Base-by-base conservation (phyloP, 768 basidiomycete genomes). In the Tylopilus balloui region DNA sequence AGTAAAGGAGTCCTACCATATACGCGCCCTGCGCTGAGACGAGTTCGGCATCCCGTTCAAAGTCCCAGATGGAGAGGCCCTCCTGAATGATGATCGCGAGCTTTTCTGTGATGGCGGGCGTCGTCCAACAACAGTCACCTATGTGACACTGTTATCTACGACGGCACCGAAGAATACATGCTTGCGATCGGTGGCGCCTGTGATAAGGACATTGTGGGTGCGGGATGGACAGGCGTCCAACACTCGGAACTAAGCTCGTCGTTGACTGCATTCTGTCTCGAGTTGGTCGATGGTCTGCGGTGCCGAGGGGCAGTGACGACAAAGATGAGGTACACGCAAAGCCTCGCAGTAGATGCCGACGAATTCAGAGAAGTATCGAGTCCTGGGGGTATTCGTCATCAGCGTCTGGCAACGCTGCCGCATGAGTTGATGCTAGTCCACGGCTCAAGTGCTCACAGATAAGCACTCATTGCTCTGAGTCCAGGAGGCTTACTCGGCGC, bases 1-100 rank as follows among this genome's bases (percentile, higher is more conserved):
- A 40, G 3, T 12, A 21, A 7, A 4, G n/a, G n/a, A n/a, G 17
- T 14, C 53, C 6, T 47, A 64, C 60, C 62, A 64, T 44, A 64
- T 55, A 28, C 62, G 64, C 5, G 62, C 57, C 29, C 27, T 59
- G 36, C 60, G 47, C 57, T 4, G 57, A 52, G 27, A 64, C 57
- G 12, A 64, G 53, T 37, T 59, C 53, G 0, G 53, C 43, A 29
- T 64, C 62, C n/a, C n/a, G 32, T n/a, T 62, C 63, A 27, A 52
- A 64, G 19, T 64, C 57, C 62, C 62, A 64, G 14, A 52, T 17
- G n/a, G 57, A 57, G 10, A 64, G 55, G 37, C 62, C 62, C 3
- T 57, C 53, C 12, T 57, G 62, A 0, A 45, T 53, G 57, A 64
- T 55, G 48, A 64, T 48, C 5, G 20, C 29, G 46, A 61, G 55